A percentile compares a stretch with the other conserved stretches of the same genome.
These are phyloP conservation scores for Daldinia loculata DNA, from an alignment of 495 filamentous ascomycete genomes.

Conservation along the genomic window DNA sequence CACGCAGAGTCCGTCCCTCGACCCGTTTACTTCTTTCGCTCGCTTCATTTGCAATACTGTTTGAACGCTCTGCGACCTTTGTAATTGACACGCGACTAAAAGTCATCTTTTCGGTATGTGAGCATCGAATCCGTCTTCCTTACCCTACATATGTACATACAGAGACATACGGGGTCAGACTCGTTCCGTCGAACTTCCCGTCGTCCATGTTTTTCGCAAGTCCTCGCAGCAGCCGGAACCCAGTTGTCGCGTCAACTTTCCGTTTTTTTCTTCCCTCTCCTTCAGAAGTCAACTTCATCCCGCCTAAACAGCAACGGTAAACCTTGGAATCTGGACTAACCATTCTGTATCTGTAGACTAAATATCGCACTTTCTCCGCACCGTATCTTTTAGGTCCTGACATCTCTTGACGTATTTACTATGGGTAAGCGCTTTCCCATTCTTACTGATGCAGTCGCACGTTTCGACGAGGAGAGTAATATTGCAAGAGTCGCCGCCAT, in stretches of 20 bases:
- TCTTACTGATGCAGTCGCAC: constrained; percentile 41
- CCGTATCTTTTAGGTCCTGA: constrained; percentile 41
- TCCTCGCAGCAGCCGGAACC: not conserved
- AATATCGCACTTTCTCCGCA: constrained; percentile 38
- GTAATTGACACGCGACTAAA: constrained; percentile 34
- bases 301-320: constrained; percentile 2
- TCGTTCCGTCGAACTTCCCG: not conserved
- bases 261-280: not conserved
- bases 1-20: constrained; percentile 26
- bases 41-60: constrained; percentile 24
- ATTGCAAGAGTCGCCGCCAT: constrained; percentile 43
- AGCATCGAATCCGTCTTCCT: constrained; percentile 8
- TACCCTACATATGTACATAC: not conserved
- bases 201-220: not conserved
- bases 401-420: constrained; percentile 49
- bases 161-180: not conserved
- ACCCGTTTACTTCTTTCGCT: constrained; percentile 32
- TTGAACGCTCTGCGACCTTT: constrained; percentile 27
- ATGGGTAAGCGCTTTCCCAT: constrained; percentile 60
- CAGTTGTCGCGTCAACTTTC: constrained; percentile 4
- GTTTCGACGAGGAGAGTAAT: constrained; percentile 45
- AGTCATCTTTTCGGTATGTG: constrained; percentile 34
- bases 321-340: constrained; percentile 22
- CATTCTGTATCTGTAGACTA: constrained; percentile 32
- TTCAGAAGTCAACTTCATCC: constrained; percentile 17